Percentiles rank a stretch among this genome's conserved stretches.
Conservation (phyloP, 495 filamentous ascomycete species). For the Xylaria bambusicola region DNA sequence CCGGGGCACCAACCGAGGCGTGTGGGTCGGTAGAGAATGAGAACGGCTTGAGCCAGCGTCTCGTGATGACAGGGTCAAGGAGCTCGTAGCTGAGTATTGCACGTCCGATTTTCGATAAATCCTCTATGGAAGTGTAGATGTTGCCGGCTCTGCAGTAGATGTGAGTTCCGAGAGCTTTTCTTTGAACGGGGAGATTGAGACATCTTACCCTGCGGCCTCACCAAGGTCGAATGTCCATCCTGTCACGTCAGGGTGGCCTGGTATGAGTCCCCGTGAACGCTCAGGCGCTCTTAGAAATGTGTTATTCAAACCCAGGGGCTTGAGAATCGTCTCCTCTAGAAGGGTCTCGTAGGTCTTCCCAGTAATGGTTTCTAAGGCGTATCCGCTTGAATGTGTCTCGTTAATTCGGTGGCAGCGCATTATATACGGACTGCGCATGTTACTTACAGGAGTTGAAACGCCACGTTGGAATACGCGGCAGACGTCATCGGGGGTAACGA, state of each 20-base stretch:
- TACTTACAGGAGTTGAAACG: slow-evolving; percentile 43
- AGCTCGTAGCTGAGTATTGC: slow-evolving; percentile 56
- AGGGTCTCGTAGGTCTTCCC: slow-evolving; percentile 39
- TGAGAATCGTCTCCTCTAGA: slow-evolving; percentile 42
- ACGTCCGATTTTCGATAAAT: slow-evolving; percentile 54
- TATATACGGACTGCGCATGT: background rate
- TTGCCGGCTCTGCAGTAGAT: slow-evolving; percentile 52
- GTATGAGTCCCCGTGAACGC: slow-evolving; percentile 38
- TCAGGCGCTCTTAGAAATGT: slow-evolving; percentile 38
- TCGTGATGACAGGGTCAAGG: slow-evolving; percentile 49
- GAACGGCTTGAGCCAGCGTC: slow-evolving; percentile 61
- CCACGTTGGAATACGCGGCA: slow-evolving; percentile 45
- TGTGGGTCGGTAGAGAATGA: slow-evolving; percentile 49
- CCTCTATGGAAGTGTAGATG: slow-evolving; percentile 55
- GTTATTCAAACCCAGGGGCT: slow-evolving; percentile 47
- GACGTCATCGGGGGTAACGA: slow-evolving; percentile 39
- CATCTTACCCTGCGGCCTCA: slow-evolving; percentile 40
- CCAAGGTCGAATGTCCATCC: slow-evolving; percentile 40
- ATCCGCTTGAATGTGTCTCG: slow-evolving; percentile 28
- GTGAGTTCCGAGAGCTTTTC: background rate
- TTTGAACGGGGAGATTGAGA: too few relatives aligned
- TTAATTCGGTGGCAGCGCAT: background rate
- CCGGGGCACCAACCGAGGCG: slow-evolving; percentile 53
- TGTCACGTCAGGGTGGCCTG: slow-evolving; percentile 31
- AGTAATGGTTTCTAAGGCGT: slow-evolving; percentile 44